A percentile compares a stretch with the other conserved stretches of the same genome.
phyloP scores from a whole-genome alignment of 805 yeast genomes.

The Teunomyces pallodes region DNA sequence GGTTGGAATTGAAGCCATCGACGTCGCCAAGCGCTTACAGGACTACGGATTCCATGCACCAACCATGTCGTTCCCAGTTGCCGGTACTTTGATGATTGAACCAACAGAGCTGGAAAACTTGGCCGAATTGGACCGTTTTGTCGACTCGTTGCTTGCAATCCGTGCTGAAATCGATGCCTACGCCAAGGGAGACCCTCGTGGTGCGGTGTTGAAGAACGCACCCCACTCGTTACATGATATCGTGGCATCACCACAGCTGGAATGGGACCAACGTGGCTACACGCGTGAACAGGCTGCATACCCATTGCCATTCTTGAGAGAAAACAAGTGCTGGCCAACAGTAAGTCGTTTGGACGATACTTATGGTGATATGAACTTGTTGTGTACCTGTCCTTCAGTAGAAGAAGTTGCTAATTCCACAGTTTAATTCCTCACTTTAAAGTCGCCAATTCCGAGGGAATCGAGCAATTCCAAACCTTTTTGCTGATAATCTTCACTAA shows the following conservation, averaged over 20 bases:
- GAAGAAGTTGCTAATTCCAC: constrained; percentile 56
- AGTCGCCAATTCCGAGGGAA: too few relatives aligned
- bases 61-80: constrained; percentile 97
- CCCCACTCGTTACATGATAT: constrained; percentile 89
- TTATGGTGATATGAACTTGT: constrained; percentile 86
- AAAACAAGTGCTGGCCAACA: constrained; percentile 90
- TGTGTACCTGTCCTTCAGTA: constrained; percentile 91
- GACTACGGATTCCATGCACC: constrained; percentile 99
- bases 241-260: constrained; percentile 52
- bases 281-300: constrained; percentile 91
- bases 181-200: constrained; percentile 62
- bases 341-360: constrained; percentile 93
- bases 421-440: background rate
- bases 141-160: constrained; percentile 81
- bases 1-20: constrained; percentile 87
- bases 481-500: too few relatives aligned
- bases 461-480: too few relatives aligned
- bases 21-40: constrained; percentile 93
- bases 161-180: constrained; percentile 76
- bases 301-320: constrained; percentile 73
- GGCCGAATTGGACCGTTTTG: constrained; percentile 86
- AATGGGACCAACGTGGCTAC: constrained; percentile 86
- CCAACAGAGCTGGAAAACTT: constrained; percentile 95
- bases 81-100: constrained; percentile 96
- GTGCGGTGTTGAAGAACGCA: constrained; percentile 76